phyloP scores from a whole-genome alignment of 2,329 filamentous ascomycete genomes.

The Penicillium thymicola region DNA sequence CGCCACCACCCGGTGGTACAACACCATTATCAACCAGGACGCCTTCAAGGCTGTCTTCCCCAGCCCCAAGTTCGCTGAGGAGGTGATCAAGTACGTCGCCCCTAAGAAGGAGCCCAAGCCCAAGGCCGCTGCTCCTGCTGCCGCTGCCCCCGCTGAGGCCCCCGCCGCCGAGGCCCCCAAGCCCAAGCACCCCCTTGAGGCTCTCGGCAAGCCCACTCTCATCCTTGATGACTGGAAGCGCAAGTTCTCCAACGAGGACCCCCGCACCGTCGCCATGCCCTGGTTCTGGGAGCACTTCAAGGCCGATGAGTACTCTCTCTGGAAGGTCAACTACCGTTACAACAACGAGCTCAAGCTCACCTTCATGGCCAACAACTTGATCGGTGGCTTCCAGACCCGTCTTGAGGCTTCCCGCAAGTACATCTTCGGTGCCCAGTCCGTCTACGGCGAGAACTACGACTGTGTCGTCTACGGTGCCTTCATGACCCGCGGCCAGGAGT shows the following conservation, averaged over 20 bases:
- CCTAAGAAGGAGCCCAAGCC: conserved; percentile 67
- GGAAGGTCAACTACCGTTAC: conserved; percentile 97
- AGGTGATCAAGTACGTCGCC: conserved; percentile 68
- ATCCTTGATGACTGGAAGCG: conserved; percentile 98
- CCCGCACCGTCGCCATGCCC: conserved; percentile 74
- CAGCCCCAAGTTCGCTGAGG: conserved; percentile 75
- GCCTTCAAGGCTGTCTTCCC: conserved; percentile 79
- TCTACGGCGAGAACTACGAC: conserved; percentile 85
- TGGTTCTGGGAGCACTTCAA: conserved; percentile 99
- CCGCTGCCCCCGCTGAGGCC: conserved; percentile 49
- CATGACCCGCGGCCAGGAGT: conserved; percentile 77
- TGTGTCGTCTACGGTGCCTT: conserved; percentile 91
- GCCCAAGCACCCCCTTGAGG: conserved; percentile 93
- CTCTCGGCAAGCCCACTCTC: conserved; percentile 74
- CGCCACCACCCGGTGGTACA: conserved; percentile 88
- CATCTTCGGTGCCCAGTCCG: conserved; percentile 85
- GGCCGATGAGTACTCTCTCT: conserved; percentile 93
- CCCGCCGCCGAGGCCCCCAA: conserved; percentile 69
- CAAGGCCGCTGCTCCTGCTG: conserved; percentile 58
- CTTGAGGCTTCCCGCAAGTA: conserved; percentile 98
- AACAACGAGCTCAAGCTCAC: conserved; percentile 94
- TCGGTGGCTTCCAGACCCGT: conserved; percentile 95
- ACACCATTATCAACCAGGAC: conserved; percentile 88
- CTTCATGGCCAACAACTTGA: conserved; percentile 99
- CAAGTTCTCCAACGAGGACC: conserved; percentile 95